Conservation (phyloP, 2,329 filamentous ascomycete species). For the Monosporascus sp. region DNA sequence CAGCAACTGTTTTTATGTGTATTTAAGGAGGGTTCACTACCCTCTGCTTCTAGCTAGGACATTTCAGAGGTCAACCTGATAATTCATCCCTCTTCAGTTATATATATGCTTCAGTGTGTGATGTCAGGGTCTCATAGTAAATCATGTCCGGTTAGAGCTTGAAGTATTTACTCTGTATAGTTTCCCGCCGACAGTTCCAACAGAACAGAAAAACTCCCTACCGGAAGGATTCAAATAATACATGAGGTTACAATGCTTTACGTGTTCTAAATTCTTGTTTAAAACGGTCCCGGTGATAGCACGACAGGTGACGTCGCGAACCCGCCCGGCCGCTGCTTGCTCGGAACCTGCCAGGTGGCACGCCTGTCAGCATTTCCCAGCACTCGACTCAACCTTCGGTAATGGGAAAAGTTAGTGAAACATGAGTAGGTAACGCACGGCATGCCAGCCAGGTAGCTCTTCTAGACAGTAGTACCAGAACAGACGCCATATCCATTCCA, state of each 20-base stretch:
- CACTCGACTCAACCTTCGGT: background rate
- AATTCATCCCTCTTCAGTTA: too few species aligned
- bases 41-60: too few species aligned
- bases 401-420: background rate
- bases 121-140: too few species aligned
- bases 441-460: background rate
- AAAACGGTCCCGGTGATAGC: slow-evolving; percentile 1
- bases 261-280: background rate
- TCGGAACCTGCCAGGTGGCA: background rate
- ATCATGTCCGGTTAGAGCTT: background rate
- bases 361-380: background rate
- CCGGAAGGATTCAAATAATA: too few species aligned
- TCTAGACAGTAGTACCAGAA: background rate
- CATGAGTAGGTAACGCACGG: background rate
- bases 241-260: background rate
- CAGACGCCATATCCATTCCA: too few species aligned
- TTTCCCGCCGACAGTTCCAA: too few species aligned
- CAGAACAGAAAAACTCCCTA: too few species aligned
- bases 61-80: too few species aligned
- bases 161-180: too few species aligned
- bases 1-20: too few species aligned
- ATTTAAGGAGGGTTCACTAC: too few species aligned
- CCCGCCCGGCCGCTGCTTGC: background rate
- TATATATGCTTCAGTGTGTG: too few species aligned
- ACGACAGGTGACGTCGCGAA: slow-evolving; percentile 3